Conservation (phyloP, 352 stramenopile genomes). For the Pythium rishiriense region DNA sequence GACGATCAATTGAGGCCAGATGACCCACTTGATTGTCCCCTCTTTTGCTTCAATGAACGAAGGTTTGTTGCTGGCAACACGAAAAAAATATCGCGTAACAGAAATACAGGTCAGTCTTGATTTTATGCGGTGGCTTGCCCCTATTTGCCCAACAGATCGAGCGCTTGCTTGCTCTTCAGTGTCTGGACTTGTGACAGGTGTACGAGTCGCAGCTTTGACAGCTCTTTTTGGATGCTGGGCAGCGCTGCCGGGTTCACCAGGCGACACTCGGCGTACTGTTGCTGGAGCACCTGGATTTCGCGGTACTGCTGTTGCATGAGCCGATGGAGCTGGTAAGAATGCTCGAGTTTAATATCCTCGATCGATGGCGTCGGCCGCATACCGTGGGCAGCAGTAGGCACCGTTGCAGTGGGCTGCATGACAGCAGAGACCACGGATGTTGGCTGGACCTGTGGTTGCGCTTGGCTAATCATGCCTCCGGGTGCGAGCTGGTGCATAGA, state of each 20-base stretch:
- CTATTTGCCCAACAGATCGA: slow-evolving; percentile 73
- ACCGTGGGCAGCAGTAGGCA: slow-evolving; percentile 10
- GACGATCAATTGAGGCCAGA: background rate
- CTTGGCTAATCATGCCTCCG: slow-evolving; percentile 18
- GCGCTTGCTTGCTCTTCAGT: slow-evolving; percentile 83
- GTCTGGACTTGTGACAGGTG: slow-evolving; percentile 85
- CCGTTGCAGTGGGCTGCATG: slow-evolving; percentile 1
- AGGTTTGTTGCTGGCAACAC: background rate
- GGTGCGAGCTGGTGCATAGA: slow-evolving; percentile 44
- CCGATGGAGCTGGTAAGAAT: slow-evolving; percentile 84
- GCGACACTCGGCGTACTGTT: slow-evolving; percentile 79
- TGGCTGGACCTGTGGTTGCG: slow-evolving; percentile 6
- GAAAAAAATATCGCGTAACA: background rate
- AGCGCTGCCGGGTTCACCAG: slow-evolving; percentile 72
- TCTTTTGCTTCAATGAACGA: too few species aligned
- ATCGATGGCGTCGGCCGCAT: slow-evolving; percentile 26
- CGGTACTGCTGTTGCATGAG: slow-evolving; percentile 89
- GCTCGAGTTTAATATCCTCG: slow-evolving; percentile 83
- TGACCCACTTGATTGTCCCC: background rate
- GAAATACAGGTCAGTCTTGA: slow-evolving; percentile 7
- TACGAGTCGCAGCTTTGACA: slow-evolving; percentile 82
- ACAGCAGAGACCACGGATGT: background rate
- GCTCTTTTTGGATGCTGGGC: slow-evolving; percentile 78
- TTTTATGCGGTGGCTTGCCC: background rate
- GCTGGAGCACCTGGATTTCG: slow-evolving; percentile 84